Percentiles rank a stretch among this genome's conserved stretches.
These are phyloP conservation scores for Ustilago esculenta DNA, from an alignment of 1,284 basidiomycete species.

Conservation along the genomic window DNA sequence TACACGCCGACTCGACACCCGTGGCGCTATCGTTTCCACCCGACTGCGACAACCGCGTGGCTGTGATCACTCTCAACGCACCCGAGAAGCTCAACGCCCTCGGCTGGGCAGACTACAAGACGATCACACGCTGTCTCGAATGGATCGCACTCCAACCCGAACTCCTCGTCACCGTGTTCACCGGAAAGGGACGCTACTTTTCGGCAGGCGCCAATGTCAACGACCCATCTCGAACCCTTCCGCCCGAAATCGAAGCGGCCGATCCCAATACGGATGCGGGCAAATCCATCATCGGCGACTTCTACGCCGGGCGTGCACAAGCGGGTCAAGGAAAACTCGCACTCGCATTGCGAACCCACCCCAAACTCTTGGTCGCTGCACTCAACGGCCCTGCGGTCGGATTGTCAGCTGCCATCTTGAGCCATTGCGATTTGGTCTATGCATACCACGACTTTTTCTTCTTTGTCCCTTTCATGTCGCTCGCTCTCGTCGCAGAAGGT, in stretches of 20 bases:
- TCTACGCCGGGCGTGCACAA: constrained; percentile 15
- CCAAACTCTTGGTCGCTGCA: constrained; percentile 52
- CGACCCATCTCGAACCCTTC: constrained; percentile 36
- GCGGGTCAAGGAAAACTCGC: constrained; percentile 33
- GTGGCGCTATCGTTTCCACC: constrained; percentile 44
- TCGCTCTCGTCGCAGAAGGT: constrained; percentile 51
- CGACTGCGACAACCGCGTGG: constrained; percentile 42
- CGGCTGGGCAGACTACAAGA: constrained; percentile 22
- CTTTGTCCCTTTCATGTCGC: constrained; percentile 50
- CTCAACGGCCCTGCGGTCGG: constrained; percentile 56
- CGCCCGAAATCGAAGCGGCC: constrained; percentile 13
- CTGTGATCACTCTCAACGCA: constrained; percentile 42
- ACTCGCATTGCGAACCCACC: constrained; percentile 24
- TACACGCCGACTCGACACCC: constrained; percentile 19
- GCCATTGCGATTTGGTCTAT: constrained; percentile 54
- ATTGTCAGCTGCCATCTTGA: constrained; percentile 40
- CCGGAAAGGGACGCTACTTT: constrained; percentile 52
- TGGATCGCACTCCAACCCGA: constrained; percentile 46
- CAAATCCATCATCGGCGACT: constrained; percentile 15
- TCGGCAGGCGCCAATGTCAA: constrained; percentile 52
- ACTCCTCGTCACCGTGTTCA: constrained; percentile 48
- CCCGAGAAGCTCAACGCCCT: constrained; percentile 50
- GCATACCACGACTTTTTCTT: constrained; percentile 54
- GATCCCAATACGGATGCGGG: constrained; percentile 17
- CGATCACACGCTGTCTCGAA: constrained; percentile 37